phyloP scores from a whole-genome alignment of 306 rosid species.

The Trifolium pratense region DNA sequence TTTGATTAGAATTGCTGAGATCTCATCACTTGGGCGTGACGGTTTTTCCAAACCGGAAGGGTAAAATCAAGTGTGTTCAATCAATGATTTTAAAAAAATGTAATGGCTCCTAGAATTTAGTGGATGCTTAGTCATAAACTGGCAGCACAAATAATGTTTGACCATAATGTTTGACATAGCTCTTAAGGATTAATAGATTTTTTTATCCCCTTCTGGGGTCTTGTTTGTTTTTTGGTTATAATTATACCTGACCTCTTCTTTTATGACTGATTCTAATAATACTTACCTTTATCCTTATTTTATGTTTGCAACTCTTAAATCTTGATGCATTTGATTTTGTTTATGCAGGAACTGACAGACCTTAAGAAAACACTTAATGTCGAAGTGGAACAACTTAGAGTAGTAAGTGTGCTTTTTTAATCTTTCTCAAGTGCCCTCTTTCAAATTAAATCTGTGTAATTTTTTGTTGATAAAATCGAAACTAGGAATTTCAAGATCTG shows the following conservation, averaged over 20 bases:
- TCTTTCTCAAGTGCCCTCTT: conserved; percentile 14
- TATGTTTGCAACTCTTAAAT: conserved; percentile 29
- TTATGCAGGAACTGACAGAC: conserved; percentile 80
- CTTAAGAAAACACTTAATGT: conserved; percentile 91
- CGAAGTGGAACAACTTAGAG: conserved; percentile 89
- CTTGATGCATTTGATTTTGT: conserved; percentile 32
- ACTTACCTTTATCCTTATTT: neutral
- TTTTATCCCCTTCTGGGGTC: conserved; percentile 14
- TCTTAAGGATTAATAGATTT: neutral
- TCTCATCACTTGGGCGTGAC: neutral
- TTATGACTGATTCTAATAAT: neutral
- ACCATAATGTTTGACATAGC: neutral
- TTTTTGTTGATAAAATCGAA: conserved; percentile 30
- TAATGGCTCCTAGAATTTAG: neutral
- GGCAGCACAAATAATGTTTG: neutral
- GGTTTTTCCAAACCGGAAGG: neutral
- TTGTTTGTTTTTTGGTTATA: conserved; percentile 27
- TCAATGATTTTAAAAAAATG: neutral
- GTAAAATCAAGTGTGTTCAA: conserved; percentile 9
- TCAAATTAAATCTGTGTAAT: conserved; percentile 8
- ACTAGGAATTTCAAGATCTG: conserved; percentile 89
- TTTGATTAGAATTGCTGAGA: neutral
- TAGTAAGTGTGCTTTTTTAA: conserved; percentile 60
- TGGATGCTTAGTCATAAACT: neutral
- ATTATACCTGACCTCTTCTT: conserved; percentile 13